A percentile compares a stretch with the other conserved stretches of the same genome.
Conservation (phyloP, 2,329 filamentous ascomycete genomes). For the Hypoxylon sp. region DNA sequence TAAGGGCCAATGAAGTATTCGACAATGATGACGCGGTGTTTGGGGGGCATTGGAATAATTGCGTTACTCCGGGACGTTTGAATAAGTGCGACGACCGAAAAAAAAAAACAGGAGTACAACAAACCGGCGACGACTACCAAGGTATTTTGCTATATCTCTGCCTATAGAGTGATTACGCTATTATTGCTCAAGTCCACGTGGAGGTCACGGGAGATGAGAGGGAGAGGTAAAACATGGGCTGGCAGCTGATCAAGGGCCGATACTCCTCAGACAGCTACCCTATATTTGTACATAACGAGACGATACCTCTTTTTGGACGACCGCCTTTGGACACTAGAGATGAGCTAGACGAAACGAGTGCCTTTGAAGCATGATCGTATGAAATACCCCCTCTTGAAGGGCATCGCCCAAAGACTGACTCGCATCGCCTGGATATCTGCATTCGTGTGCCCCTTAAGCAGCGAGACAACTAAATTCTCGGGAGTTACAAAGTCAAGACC, state of each 20-base stretch:
- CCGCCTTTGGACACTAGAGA: constrained; percentile 38
- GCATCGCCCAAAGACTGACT: constrained; percentile 1
- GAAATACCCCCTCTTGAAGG: constrained; percentile 22
- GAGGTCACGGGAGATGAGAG: constrained; percentile 13
- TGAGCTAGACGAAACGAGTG: constrained; percentile 38
- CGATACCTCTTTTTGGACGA: constrained; percentile 47
- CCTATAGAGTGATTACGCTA: constrained; percentile 20
- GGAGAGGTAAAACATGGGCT: constrained; percentile 20
- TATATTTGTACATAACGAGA: constrained; percentile 51
- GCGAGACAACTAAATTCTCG: background rate
- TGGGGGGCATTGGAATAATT: constrained; percentile 43
- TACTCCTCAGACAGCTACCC: constrained; percentile 20
- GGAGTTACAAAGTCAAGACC: background rate
- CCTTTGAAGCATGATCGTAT: constrained; percentile 27
- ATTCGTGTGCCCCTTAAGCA: background rate
- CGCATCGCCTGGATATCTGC: background rate
- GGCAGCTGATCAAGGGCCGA: constrained; percentile 32
- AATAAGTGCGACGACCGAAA: constrained; percentile 30
- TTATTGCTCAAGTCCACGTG: constrained; percentile 26
- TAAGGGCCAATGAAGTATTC: constrained; percentile 65
- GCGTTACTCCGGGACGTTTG: constrained; percentile 23
- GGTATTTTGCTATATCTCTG: constrained; percentile 33
- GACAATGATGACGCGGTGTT: constrained; percentile 2
- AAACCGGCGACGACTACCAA: constrained; percentile 14
- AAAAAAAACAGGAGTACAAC: constrained; percentile 22